Conservation (phyloP, 495 filamentous ascomycete species). For the Rhypophila decipiens region DNA sequence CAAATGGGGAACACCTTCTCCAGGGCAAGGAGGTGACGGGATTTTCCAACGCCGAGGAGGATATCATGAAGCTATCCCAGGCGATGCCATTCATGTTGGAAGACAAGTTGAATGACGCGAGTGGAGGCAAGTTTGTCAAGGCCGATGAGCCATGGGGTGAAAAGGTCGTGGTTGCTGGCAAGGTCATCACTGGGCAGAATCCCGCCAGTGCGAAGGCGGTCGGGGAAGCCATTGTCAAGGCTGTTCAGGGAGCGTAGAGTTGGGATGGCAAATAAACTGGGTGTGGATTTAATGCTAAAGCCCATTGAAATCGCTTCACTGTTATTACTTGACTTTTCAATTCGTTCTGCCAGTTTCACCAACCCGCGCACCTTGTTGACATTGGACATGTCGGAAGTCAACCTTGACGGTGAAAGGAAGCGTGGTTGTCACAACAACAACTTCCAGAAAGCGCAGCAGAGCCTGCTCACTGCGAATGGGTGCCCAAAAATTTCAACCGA, state of each 20-base stretch:
- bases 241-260: not conserved
- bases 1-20: conserved; percentile 46
- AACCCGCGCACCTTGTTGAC: no score
- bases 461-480: no score
- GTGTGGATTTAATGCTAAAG: no score
- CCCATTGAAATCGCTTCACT: no score
- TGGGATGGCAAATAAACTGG: no score
- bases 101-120: conserved; percentile 42
- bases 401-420: no score
- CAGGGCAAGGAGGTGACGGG: conserved; percentile 55
- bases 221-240: conserved; percentile 44
- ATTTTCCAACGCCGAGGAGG: conserved; percentile 66
- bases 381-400: no score
- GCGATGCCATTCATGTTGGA: conserved; percentile 63
- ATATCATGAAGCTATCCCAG: conserved; percentile 36
- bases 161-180: conserved; percentile 56
- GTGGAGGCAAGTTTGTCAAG: conserved; percentile 52
- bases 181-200: conserved; percentile 71
- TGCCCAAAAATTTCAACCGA: no score
- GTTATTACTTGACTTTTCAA: no score
- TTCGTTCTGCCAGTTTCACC: no score
- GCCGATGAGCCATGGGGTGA: conserved; percentile 50
- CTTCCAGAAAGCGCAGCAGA: no score
- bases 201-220: conserved; percentile 57
- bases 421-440: no score